Percentiles rank a stretch among this genome's conserved stretches.
Conservation (phyloP, 768 basidiomycete genomes). For the Boletus fagicola region DNA sequence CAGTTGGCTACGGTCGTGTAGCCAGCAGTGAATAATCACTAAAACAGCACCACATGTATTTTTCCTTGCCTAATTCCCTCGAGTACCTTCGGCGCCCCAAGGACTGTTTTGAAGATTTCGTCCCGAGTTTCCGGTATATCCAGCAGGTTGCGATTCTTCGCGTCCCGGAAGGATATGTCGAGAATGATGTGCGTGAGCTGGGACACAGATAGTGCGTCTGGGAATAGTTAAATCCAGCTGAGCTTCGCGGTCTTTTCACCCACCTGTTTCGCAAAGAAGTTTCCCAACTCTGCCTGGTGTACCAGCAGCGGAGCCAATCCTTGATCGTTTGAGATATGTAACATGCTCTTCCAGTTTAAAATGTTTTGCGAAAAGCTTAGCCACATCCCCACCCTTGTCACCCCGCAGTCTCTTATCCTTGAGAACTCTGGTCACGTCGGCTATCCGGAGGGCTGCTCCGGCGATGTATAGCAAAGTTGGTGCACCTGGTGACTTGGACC, state of each 20-base stretch:
- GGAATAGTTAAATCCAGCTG: conserved; percentile 11
- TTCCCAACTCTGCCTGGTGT: conserved; percentile 92
- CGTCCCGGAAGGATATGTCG: conserved; percentile 69
- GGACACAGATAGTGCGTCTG: conserved; percentile 70
- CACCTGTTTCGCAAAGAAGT: conserved; percentile 70
- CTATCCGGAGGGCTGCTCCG: conserved; percentile 89
- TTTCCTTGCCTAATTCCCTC: conserved; percentile 68
- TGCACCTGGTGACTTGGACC: conserved; percentile 73
- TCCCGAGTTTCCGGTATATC: conserved; percentile 84
- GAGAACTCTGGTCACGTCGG: conserved; percentile 76
- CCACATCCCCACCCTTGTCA: conserved; percentile 87
- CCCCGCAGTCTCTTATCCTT: conserved; percentile 68
- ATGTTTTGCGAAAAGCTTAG: conserved; percentile 94
- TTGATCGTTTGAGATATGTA: conserved; percentile 78
- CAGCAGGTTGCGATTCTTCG: conserved; percentile 71
- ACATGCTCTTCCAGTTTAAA: conserved; percentile 89
- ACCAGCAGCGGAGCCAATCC: conserved; percentile 84
- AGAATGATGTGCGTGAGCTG: conserved; percentile 83
- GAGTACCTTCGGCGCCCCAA: conserved; percentile 60
- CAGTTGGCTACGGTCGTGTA: neutral
- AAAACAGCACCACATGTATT: conserved; percentile 80
- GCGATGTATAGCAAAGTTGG: conserved; percentile 85
- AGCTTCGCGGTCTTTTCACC: conserved; percentile 18
- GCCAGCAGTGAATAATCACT: conserved; percentile 17
- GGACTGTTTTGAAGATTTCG: conserved; percentile 72